These are phyloP conservation scores for Exsudoporus frostii DNA, from an alignment of 768 basidiomycete species.

Conservation along the genomic window DNA sequence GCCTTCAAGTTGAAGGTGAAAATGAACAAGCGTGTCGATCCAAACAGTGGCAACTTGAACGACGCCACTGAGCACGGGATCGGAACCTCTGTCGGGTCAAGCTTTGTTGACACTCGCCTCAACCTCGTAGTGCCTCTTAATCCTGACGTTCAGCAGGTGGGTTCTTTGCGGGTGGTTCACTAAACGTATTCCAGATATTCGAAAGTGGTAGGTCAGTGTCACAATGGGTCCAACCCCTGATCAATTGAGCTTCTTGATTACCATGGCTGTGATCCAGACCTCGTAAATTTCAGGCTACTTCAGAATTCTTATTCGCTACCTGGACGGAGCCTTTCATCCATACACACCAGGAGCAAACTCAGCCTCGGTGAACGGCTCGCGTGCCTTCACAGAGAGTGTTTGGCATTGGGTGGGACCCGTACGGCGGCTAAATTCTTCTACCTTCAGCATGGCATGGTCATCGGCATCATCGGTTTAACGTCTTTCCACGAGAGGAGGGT, in stretches of 20 bases:
- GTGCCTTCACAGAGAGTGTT: background rate
- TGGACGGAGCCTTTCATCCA: background rate
- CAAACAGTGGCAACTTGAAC: background rate
- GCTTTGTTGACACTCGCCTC: background rate
- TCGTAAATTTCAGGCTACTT: background rate
- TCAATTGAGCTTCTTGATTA: background rate
- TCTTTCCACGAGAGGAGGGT: background rate
- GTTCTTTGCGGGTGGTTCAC: background rate
- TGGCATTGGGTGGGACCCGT: background rate
- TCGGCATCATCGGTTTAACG: background rate
- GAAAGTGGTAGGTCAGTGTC: background rate
- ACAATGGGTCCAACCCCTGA: background rate
- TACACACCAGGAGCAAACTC: background rate
- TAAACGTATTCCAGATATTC: background rate
- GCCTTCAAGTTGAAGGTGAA: no score
- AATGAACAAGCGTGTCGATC: background rate
- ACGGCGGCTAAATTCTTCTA: no score
- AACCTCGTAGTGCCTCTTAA: background rate
- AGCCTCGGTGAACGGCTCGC: background rate
- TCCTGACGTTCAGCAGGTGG: background rate
- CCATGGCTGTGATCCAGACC: background rate
- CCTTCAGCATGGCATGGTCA: background rate
- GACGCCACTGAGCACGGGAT: no score
- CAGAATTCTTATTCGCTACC: background rate
- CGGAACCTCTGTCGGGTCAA: no score